Evolutionary conservation across 352 stramenopile genomes (phyloP), one percentile per base, ranked within the genome.

Genomic region (Globisporangium spiculum): DNA sequence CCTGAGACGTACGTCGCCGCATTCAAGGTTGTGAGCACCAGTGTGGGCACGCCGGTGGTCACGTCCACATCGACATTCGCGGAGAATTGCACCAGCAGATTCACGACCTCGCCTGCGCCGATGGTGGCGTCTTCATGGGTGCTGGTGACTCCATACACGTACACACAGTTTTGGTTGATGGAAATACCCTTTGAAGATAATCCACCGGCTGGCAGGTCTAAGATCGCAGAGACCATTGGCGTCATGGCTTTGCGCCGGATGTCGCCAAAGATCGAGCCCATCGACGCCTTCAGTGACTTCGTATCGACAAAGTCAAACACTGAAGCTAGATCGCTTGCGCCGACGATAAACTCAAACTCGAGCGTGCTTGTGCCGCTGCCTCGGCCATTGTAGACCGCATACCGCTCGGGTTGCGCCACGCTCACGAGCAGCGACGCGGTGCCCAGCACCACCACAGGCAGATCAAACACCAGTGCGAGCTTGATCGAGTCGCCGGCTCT

Each of bases 91-190:
- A 93, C 68, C 0, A 74, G n/a, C 18, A 94, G 62, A n/a, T 85
- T 69, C n/a, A 94, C 72, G 12, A 79, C 68, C 54, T 94, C 84
- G 1, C 87, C 87, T 36, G 78, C 75, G 1, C 81, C 86, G 10
- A 75, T 78, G 0, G 67, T 87, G 8, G 66, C 83, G 52, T 88
- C 78, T 73, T 87, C 84, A 38, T 88, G 80, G 0, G 73, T 69
- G 2, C 73, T 87, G 6, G 66, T 73, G 3, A 93, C 73, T 9
- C 66, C 34, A 1, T 48, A 53, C 10, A 91, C 67, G 16, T 50
- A 67, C 27, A 73, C 77, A n/a, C 80, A 83, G 0, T 22, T 46
- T 63, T 90, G 85, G 12, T 86, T 61, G 26, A 93, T 90, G 0
- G 75, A 66, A 24, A 94, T 88, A 4, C 63, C 75, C 60, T 90